Conservation (phyloP, 441 rosid genomes). For the Daphne laureola region DNA sequence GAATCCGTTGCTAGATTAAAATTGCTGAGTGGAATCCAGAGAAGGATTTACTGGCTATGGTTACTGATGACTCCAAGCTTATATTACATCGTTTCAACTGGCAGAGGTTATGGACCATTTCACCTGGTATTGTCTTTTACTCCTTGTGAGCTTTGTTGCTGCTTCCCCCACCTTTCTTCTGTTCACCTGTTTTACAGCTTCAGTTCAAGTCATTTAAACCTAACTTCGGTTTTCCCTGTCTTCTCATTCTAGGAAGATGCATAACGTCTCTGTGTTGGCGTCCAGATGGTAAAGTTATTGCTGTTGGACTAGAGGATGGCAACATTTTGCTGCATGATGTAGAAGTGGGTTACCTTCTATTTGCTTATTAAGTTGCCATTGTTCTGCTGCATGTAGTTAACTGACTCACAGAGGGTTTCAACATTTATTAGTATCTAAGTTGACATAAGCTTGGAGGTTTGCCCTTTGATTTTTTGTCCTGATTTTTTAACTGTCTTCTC, state of each 20-base stretch:
- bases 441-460: no score
- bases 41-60: conserved; percentile 90
- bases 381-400: not conserved
- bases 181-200: not conserved
- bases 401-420: not conserved
- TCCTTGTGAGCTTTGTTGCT: not conserved
- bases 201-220: not conserved
- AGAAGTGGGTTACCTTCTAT: conserved; percentile 36
- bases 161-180: no score
- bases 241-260: conserved; percentile 40
- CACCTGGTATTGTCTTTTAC: conserved; percentile 44
- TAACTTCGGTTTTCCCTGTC: conserved; percentile 3
- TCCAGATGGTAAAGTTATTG: conserved; percentile 85
- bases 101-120: conserved; percentile 82
- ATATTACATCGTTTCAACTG: conserved; percentile 85
- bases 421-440: not conserved
- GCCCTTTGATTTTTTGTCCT: no score
- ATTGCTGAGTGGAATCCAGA: conserved; percentile 90
- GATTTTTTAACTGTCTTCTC: no score
- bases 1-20: conserved; percentile 32
- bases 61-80: conserved; percentile 74
- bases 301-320: conserved; percentile 82
- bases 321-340: conserved; percentile 75
- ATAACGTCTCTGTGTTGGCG: conserved; percentile 82
- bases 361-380: no score